phyloP scores from a whole-genome alignment of 257 asterid genomes.

The Solanum piurae region DNA sequence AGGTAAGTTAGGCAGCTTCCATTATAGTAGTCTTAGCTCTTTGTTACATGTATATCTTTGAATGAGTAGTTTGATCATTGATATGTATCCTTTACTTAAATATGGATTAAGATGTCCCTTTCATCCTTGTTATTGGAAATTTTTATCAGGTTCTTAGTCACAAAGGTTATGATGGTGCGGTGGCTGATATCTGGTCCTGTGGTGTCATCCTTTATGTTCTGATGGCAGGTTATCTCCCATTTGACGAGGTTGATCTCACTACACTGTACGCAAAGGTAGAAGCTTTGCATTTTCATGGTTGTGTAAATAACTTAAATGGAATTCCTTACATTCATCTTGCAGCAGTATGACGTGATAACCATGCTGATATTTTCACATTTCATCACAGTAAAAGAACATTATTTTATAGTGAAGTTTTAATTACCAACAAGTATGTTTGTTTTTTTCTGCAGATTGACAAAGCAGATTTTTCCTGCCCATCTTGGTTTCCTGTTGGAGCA shows the following conservation, averaged over 20 bases:
- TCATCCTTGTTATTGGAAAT: not conserved
- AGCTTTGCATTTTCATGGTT: not conserved
- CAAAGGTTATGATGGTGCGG: conserved; percentile 93
- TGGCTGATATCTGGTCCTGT: conserved; percentile 96
- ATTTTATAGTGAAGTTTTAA: not conserved
- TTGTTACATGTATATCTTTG: not conserved
- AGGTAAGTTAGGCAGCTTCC: conserved; percentile 32
- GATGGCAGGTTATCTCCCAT: conserved; percentile 95
- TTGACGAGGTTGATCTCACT: conserved; percentile 94
- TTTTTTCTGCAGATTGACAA: conserved; percentile 66
- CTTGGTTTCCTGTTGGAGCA: conserved; percentile 95
- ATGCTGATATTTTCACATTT: not conserved
- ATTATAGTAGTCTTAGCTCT: not conserved
- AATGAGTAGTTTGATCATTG: not conserved
- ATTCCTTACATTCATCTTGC: not conserved
- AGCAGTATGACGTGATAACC: not conserved
- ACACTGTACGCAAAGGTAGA: conserved; percentile 88
- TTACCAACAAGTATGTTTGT: not conserved
- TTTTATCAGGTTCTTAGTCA: conserved; percentile 73
- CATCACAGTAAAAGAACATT: not conserved
- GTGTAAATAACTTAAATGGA: not conserved
- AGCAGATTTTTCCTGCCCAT: conserved; percentile 84
- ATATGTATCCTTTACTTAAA: not conserved
- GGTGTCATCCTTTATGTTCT: conserved; percentile 96
- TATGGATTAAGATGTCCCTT: not conserved